phyloP scores from a whole-genome alignment of 306 rosid genomes.

The Boehmeria nivea region DNA sequence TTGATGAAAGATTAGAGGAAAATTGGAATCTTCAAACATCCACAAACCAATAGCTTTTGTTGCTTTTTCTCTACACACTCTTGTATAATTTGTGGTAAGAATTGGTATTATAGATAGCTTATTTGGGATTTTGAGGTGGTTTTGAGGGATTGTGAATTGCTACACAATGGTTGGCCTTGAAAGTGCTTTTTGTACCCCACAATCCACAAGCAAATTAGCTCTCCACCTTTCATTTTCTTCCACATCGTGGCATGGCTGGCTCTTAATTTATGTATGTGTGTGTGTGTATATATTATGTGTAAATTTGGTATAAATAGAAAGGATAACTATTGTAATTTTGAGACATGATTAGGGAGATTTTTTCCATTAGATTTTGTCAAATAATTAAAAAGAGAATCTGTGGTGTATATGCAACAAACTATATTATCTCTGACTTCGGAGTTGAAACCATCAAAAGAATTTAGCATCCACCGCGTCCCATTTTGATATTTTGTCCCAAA shows the following conservation, averaged over 20 bases:
- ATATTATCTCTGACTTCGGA: too few species aligned
- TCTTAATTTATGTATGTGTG: too few species aligned
- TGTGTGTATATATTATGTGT: too few species aligned
- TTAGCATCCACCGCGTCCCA: too few species aligned
- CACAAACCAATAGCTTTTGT: constrained; percentile 16
- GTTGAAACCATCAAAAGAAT: too few species aligned
- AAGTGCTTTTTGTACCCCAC: constrained; percentile 73
- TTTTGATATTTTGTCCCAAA: too few species aligned
- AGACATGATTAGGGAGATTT: background rate
- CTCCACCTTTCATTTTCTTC: constrained; percentile 22
- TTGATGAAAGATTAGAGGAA: constrained; percentile 22
- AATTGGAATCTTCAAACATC: constrained; percentile 40
- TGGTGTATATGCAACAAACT: too few species aligned
- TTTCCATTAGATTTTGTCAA: background rate
- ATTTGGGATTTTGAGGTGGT: background rate
- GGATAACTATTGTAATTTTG: background rate
- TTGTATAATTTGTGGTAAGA: constrained; percentile 6
- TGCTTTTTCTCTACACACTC: background rate
- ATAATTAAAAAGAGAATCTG: background rate
- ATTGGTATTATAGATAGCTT: background rate
- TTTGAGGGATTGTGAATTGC: constrained; percentile 27
- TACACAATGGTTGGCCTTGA: constrained; percentile 12
- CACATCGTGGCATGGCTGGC: constrained; percentile 5
- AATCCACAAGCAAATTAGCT: constrained; percentile 21
- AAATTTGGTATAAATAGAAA: background rate